Conservation (phyloP, 345 rosid species). For the Ceriops zippeliana region DNA sequence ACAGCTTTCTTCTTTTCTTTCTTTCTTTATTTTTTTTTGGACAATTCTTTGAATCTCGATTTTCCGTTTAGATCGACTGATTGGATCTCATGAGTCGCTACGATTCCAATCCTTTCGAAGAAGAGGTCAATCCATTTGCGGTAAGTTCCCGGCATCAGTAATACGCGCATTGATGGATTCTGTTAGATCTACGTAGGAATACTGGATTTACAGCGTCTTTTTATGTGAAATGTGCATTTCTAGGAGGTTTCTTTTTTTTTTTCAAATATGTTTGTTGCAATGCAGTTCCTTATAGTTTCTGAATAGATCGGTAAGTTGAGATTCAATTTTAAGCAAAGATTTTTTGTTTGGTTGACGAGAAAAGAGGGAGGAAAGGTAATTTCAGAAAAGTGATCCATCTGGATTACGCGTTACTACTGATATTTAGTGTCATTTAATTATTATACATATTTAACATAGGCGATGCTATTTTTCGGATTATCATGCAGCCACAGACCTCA, state of each 20-base stretch:
- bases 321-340: background rate
- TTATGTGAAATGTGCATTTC: too few relatives aligned
- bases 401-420: too few relatives aligned
- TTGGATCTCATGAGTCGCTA: slow-evolving; percentile 58
- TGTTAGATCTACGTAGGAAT: background rate
- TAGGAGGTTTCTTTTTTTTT: too few relatives aligned
- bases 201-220: background rate
- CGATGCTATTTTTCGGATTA: too few relatives aligned
- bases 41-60: too few relatives aligned
- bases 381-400: too few relatives aligned
- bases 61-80: slow-evolving; percentile 5
- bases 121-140: slow-evolving; percentile 88
- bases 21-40: background rate
- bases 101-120: slow-evolving; percentile 79
- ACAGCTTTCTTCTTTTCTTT: background rate
- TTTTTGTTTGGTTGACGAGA: too few relatives aligned
- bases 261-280: too few relatives aligned
- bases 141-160: slow-evolving; percentile 33
- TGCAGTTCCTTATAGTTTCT: background rate
- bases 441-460: too few relatives aligned
- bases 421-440: too few relatives aligned
- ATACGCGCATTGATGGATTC: background rate
- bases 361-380: too few relatives aligned
- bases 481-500: too few relatives aligned
- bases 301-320: background rate